phyloP scores from a whole-genome alignment of 1,139 yeast genomes.

The Blastobotrys proliferans region DNA sequence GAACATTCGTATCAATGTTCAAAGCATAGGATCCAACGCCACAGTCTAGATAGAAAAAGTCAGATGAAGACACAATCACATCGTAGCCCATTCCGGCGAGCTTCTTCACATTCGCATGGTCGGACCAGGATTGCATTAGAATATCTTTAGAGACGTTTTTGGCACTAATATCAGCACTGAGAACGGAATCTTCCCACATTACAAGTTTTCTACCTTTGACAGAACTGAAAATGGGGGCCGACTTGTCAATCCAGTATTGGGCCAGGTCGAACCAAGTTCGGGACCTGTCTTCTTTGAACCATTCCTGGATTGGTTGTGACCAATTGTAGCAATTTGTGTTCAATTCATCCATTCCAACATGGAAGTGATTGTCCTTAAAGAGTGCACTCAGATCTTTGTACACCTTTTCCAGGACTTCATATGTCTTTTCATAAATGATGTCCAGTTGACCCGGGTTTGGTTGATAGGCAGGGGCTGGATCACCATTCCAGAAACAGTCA shows the following conservation, averaged over 20 bases:
- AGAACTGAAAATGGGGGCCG: slow-evolving; percentile 37
- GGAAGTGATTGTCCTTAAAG: slow-evolving; percentile 42
- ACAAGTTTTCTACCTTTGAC: slow-evolving; percentile 38
- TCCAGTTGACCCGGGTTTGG: slow-evolving; percentile 46
- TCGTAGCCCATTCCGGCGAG: slow-evolving; percentile 42
- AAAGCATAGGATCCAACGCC: slow-evolving; percentile 45
- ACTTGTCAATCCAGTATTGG: slow-evolving; percentile 41
- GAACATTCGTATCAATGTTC: slow-evolving; percentile 36
- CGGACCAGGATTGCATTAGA: slow-evolving; percentile 43
- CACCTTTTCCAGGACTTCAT: slow-evolving; percentile 37
- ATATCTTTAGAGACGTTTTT: slow-evolving; percentile 30
- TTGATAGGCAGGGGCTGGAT: slow-evolving; percentile 36
- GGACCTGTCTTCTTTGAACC: too few relatives aligned
- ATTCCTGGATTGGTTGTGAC: slow-evolving; percentile 32
- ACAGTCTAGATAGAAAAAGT: slow-evolving; percentile 45
- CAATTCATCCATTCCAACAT: slow-evolving; percentile 47
- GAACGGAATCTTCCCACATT: slow-evolving; percentile 46
- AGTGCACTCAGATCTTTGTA: slow-evolving; percentile 38
- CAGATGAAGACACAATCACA: slow-evolving; percentile 41
- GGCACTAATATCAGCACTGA: slow-evolving; percentile 20
- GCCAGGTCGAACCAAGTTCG: slow-evolving; percentile 38
- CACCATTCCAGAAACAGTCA: slow-evolving; percentile 6
- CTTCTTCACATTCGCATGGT: slow-evolving; percentile 31
- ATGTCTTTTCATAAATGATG: slow-evolving; percentile 37
- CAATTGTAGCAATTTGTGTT: slow-evolving; percentile 39